phyloP scores from a whole-genome alignment of 192 early-diverging fungal species.

The Podila horticola region DNA sequence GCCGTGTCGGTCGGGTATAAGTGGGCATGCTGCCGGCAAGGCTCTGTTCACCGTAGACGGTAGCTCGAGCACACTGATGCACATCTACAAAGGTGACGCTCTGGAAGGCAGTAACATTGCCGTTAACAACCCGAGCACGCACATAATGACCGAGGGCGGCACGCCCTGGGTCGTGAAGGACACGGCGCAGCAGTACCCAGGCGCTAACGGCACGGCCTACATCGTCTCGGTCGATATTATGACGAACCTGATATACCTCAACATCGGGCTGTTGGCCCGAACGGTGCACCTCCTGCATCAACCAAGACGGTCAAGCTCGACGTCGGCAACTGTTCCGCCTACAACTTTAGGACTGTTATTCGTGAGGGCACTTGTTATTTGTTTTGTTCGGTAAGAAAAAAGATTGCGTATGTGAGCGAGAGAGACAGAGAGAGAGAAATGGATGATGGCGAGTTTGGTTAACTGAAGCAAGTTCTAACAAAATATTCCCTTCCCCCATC shows the following conservation, averaged over 20 bases:
- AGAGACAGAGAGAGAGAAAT: too few relatives aligned
- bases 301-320: neutral
- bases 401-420: too few relatives aligned
- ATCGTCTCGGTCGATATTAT: too few relatives aligned
- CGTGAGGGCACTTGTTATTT: slow-evolving; percentile 6
- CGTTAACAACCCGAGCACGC: too few relatives aligned
- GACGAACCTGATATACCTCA: neutral
- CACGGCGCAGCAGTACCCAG: too few relatives aligned
- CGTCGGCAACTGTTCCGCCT: too few relatives aligned
- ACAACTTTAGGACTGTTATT: neutral
- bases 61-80: slow-evolving; percentile 8
- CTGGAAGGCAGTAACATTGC: neutral
- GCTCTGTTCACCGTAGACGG: neutral
- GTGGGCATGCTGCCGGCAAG: slow-evolving; percentile 1
- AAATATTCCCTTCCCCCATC: too few relatives aligned
- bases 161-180: too few relatives aligned
- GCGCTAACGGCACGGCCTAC: too few relatives aligned
- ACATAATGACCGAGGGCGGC: too few relatives aligned
- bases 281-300: neutral
- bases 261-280: neutral
- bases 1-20: slow-evolving; percentile 9
- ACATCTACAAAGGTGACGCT: neutral
- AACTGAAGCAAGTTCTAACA: too few relatives aligned
- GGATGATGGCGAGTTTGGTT: too few relatives aligned
- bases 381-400: slow-evolving; percentile 6